Conservation (phyloP, 345 rosid genomes). For the Sisymbrium irio region DNA sequence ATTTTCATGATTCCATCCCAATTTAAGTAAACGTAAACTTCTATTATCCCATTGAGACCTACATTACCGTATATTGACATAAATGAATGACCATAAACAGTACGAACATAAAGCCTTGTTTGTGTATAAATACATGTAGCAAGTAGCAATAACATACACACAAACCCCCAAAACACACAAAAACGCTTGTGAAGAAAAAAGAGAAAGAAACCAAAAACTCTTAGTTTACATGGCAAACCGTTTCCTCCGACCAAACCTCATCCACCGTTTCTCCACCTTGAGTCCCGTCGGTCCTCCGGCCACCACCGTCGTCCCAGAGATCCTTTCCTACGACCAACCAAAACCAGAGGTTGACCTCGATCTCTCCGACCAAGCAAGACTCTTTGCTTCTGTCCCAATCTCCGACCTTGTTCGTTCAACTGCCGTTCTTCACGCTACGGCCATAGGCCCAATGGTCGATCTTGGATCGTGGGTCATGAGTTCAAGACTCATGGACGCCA, state of each 20-base stretch:
- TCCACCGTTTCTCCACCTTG: conserved; percentile 39
- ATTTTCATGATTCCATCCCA: neutral
- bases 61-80: neutral
- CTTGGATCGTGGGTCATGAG: conserved; percentile 70
- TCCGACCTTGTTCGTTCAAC: conserved; percentile 53
- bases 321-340: conserved; percentile 27
- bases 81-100: neutral
- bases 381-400: conserved; percentile 48
- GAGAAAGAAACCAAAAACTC: neutral
- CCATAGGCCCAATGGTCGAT: conserved; percentile 63
- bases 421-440: conserved; percentile 49
- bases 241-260: conserved; percentile 39
- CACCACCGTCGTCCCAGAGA: conserved; percentile 31
- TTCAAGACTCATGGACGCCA: conserved; percentile 51
- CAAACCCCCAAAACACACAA: conserved; percentile 15
- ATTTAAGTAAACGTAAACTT: neutral
- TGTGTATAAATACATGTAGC: conserved; percentile 12
- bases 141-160: conserved; percentile 19
- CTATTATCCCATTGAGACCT: neutral
- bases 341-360: conserved; percentile 45
- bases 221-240: conserved; percentile 41
- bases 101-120: neutral
- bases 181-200: conserved; percentile 12
- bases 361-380: conserved; percentile 46
- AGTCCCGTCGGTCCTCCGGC: conserved; percentile 41